Percentiles rank a stretch among this genome's conserved stretches.
phyloP scores from a whole-genome alignment of 495 filamentous ascomycete genomes.

The Aspergillus panamensis region DNA sequence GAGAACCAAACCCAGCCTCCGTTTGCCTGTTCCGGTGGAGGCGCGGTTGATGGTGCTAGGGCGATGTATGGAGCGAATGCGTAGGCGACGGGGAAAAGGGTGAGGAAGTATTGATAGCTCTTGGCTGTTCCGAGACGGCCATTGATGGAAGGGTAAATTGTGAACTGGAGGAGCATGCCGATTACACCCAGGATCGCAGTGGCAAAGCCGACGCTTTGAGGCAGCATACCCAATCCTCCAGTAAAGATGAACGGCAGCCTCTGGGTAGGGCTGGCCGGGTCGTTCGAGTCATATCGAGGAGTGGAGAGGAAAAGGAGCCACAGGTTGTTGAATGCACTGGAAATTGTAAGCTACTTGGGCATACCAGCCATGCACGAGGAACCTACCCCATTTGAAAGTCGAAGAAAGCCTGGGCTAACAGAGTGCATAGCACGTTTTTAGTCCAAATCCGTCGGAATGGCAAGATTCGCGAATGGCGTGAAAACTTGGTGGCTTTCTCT shows the following conservation, averaged over 20 bases:
- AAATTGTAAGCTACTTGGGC: background rate
- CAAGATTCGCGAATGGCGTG: slow-evolving; percentile 38
- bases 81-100: slow-evolving; percentile 73
- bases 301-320: slow-evolving; percentile 85
- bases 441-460: slow-evolving; percentile 78
- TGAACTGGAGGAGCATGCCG: slow-evolving; percentile 73
- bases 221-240: slow-evolving; percentile 73
- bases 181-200: slow-evolving; percentile 75
- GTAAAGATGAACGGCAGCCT: slow-evolving; percentile 69
- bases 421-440: slow-evolving; percentile 65
- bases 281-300: slow-evolving; percentile 58
- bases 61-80: slow-evolving; percentile 68
- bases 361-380: background rate
- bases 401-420: slow-evolving; percentile 65
- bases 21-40: slow-evolving; percentile 60
- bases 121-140: slow-evolving; percentile 63
- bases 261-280: slow-evolving; percentile 40
- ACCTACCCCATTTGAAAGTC: slow-evolving; percentile 64
- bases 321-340: slow-evolving; percentile 72
- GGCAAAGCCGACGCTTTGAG: slow-evolving; percentile 69
- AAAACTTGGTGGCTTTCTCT: slow-evolving; percentile 33
- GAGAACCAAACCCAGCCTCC: slow-evolving; percentile 64
- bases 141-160: slow-evolving; percentile 69
- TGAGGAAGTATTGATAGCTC: slow-evolving; percentile 64
- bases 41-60: slow-evolving; percentile 57